Evolutionary conservation across 495 filamentous ascomycete species (phyloP), one percentile per base, ranked within the genome.

Genomic region (Apodospora peruviana): DNA sequence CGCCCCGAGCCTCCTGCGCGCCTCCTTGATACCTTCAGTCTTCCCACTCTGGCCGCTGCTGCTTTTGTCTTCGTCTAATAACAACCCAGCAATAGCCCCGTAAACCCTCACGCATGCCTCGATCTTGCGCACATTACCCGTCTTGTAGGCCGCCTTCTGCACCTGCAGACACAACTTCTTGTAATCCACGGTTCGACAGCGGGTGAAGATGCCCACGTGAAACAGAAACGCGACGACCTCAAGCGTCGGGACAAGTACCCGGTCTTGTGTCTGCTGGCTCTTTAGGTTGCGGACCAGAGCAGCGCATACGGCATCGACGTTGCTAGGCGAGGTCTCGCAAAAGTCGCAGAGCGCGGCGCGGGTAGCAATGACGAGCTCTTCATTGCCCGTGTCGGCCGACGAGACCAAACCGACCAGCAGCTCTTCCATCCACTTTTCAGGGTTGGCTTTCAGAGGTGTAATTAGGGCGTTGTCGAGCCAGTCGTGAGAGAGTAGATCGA

Each of bases 101-200:
- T 96, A 97, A 4, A 90, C 77, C 47, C 78, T 81, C 37, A 94
- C 68, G 16, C 86, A 88, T 1, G 87, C 86, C 60, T 86, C 80
- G 9, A 97, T 71, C 55, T 90, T 88, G 22, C 78, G 74, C 4
- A 95, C 80, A 59, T 87, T 89, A 10, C 79, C 75, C 9, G 87
- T 85, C 68, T 90, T 91, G 72, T 84, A 89, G 56, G 90, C 88
- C 3, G 87, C 75, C 64, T 85, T 88, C 54, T 91, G 88, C 8
- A 82, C 76, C 12, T 80, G 65, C 24, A 80, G 67, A 47, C 90
- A 90, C 17, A 95, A 61, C 19, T 62, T 75, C 53, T 77, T 76
- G 40, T 67, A 63, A 38, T 68, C 60, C 1, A 69, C 48, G 17
- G 21, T 38, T 14, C 37, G 44, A 22, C 57, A 62, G 1, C 50